These are phyloP conservation scores for Dendrobium chrysotoxum DNA, from an alignment of 106 monocot species.

Conservation along the genomic window DNA sequence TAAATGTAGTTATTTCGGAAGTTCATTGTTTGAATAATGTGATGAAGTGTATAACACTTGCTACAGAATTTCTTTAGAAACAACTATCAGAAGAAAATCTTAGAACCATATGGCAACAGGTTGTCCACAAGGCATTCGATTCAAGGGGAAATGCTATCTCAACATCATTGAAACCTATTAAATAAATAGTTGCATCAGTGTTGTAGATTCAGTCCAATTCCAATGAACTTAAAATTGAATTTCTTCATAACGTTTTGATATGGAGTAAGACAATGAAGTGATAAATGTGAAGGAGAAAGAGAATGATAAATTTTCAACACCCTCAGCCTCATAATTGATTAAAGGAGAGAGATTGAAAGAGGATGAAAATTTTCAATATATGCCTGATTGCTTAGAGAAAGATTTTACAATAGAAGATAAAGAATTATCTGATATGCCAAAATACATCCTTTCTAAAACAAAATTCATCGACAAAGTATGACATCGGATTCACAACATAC, in stretches of 20 bases:
- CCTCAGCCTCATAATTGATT: conserved; percentile 52
- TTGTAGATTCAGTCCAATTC: too few species aligned
- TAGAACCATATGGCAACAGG: conserved; percentile 83
- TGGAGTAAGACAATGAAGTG: too few species aligned
- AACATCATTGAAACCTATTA: too few species aligned
- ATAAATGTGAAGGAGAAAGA: not conserved
- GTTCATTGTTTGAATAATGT: conserved; percentile 51
- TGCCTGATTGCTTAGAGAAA: not conserved
- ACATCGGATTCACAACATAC: too few species aligned
- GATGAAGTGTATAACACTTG: conserved; percentile 81
- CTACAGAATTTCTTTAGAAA: conserved; percentile 75
- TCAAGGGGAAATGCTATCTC: conserved; percentile 19
- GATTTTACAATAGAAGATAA: conserved; percentile 6
- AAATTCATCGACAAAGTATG: conserved; percentile 34
- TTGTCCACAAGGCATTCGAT: conserved; percentile 84
- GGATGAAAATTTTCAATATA: too few species aligned
- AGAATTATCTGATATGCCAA: conserved; percentile 3
- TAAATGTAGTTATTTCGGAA: conserved; percentile 41
- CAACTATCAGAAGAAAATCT: conserved; percentile 83
- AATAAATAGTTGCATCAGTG: too few species aligned
- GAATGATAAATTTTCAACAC: conserved; percentile 34
- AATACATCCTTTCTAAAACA: conserved; percentile 13
- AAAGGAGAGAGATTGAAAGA: conserved; percentile 16
- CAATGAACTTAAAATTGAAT: too few species aligned
- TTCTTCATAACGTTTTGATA: too few species aligned